Conservation (phyloP, 2,329 filamentous ascomycete species). For the Bipolaris cookei region DNA sequence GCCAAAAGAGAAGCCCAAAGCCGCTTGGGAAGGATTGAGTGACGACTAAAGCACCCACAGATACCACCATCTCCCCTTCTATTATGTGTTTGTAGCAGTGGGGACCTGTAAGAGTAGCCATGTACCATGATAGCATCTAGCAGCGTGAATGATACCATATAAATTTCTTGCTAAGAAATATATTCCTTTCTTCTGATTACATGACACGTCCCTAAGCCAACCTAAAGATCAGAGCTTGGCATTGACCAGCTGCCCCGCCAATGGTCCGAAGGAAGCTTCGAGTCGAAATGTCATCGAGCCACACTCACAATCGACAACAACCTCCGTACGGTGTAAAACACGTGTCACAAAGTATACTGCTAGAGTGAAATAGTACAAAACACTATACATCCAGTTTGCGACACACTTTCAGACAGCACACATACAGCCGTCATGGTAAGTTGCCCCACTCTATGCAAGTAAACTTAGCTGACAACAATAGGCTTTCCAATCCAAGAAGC, state of each 20-base stretch:
- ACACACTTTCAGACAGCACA: constrained; percentile 5
- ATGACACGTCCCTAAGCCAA: neutral
- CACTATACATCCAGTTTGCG: constrained; percentile 1
- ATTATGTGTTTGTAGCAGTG: constrained; percentile 25
- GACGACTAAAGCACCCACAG: constrained; percentile 32
- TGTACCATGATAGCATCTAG: constrained; percentile 35
- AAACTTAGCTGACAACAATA: constrained; percentile 29
- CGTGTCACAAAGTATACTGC: constrained; percentile 1
- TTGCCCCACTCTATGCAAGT: constrained; percentile 22
- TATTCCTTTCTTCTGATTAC: neutral
- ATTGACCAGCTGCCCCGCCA: constrained; percentile 23
- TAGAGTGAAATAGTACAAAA: neutral
- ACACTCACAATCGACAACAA: constrained; percentile 12
- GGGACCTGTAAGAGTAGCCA: constrained; percentile 35
- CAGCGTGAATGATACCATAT: constrained; percentile 24
- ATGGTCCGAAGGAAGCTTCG: constrained; percentile 35
- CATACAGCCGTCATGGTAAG: constrained; percentile 39
- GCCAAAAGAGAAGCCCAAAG: constrained; percentile 44
- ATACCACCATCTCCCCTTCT: constrained; percentile 30
- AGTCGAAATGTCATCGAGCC: constrained; percentile 19
- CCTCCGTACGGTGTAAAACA: constrained; percentile 3
- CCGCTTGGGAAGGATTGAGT: constrained; percentile 41
- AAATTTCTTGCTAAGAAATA: neutral
- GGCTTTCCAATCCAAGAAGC: constrained; percentile 69
- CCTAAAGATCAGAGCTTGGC: constrained; percentile 15